A percentile compares a stretch with the other conserved stretches of the same genome.
Evolutionary conservation across 345 rosid genomes (phyloP).

Genomic region (Draba incana): DNA sequence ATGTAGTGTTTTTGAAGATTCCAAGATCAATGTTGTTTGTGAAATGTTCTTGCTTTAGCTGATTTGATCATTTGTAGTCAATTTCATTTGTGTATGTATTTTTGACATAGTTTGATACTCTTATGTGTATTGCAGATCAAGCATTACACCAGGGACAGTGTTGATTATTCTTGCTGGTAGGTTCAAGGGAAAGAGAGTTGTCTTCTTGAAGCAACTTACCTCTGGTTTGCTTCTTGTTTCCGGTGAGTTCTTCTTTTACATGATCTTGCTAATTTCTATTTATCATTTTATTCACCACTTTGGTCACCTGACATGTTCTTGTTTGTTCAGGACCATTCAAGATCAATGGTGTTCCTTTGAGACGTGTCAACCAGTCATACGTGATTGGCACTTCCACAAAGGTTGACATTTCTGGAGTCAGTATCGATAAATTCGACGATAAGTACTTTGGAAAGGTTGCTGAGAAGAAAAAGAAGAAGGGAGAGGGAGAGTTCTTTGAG

Average conservation of each 20-base stretch:
- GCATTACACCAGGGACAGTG: slow-evolving; percentile 69
- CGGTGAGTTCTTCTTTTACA: slow-evolving; percentile 62
- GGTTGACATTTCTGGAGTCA: slow-evolving; percentile 66
- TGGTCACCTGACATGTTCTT: not conserved
- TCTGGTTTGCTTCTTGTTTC: slow-evolving; percentile 82
- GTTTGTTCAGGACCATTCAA: slow-evolving; percentile 62
- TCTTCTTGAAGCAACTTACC: slow-evolving; percentile 75
- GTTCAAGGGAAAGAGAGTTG: slow-evolving; percentile 86
- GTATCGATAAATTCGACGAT: slow-evolving; percentile 64
- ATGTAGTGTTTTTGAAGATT: not conserved
- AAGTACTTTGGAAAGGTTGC: slow-evolving; percentile 68
- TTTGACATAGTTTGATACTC: no score
- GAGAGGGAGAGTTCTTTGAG: slow-evolving; percentile 82
- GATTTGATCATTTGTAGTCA: no score
- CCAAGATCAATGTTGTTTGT: no score
- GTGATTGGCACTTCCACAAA: slow-evolving; percentile 67
- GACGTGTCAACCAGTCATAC: slow-evolving; percentile 67
- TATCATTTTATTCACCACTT: not conserved
- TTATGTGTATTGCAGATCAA: slow-evolving; percentile 45
- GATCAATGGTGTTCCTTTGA: slow-evolving; percentile 70
- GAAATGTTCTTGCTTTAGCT: no score
- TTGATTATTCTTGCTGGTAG: slow-evolving; percentile 76
- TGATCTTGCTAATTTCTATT: no score
- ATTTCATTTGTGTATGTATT: no score
- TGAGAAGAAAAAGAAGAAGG: slow-evolving; percentile 71